phyloP scores from a whole-genome alignment of 345 rosid genomes.

The Hibiscus mutabilis region DNA sequence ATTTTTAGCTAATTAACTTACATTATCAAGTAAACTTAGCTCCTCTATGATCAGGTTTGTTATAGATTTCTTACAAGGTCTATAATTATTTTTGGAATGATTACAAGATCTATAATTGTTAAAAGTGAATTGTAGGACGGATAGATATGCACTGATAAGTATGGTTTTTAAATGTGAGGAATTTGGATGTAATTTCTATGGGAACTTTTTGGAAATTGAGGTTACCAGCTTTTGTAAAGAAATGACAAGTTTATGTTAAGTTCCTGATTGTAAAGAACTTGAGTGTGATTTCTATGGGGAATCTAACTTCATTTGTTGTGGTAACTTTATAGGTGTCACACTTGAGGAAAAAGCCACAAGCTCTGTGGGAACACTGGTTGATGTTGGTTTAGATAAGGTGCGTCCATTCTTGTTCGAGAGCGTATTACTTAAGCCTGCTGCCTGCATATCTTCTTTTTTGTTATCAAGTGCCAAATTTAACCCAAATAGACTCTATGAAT shows the following conservation, averaged over 20 bases:
- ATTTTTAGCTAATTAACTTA: not conserved
- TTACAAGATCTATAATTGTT: not conserved
- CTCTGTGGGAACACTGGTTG: conserved; percentile 50
- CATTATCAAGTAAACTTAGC: not conserved
- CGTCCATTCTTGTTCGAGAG: not conserved
- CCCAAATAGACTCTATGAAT: not conserved
- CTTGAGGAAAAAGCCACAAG: conserved; percentile 45
- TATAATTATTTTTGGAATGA: no score
- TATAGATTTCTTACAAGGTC: not conserved
- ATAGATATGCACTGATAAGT: not conserved
- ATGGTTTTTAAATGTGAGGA: not conserved
- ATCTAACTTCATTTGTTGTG: conserved; percentile 9
- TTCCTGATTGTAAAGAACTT: not conserved
- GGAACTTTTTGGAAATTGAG: not conserved
- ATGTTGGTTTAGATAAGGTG: conserved; percentile 92
- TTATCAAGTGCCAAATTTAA: not conserved
- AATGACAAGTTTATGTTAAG: not conserved
- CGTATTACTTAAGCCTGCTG: not conserved
- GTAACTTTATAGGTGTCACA: conserved; percentile 56
- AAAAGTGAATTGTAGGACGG: not conserved
- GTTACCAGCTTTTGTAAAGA: not conserved
- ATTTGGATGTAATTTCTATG: not conserved
- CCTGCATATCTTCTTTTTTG: not conserved
- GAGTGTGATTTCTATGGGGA: not conserved
- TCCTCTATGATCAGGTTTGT: not conserved